These are phyloP conservation scores for Pezicula radicicola DNA, from an alignment of 2,329 filamentous ascomycete species.

Conservation along the genomic window DNA sequence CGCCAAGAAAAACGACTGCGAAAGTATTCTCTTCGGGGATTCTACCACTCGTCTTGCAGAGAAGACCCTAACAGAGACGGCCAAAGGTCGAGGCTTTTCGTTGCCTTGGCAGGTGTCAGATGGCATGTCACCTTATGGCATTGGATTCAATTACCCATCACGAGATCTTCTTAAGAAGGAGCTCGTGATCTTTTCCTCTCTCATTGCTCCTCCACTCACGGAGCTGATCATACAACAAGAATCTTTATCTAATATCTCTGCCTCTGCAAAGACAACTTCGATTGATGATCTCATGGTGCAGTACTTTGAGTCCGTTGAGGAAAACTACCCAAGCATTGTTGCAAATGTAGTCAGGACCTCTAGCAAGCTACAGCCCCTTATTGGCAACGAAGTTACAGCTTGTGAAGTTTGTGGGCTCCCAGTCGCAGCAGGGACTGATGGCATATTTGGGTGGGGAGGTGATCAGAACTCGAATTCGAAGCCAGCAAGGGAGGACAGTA, in stretches of 20 bases:
- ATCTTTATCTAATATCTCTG: constrained; percentile 26
- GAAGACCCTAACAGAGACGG: constrained; percentile 80
- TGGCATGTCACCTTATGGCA: constrained; percentile 40
- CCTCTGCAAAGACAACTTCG: constrained; percentile 62
- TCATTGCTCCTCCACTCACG: constrained; percentile 49
- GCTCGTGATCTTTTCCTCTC: constrained; percentile 61
- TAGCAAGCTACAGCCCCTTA: constrained; percentile 66
- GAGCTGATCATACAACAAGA: constrained; percentile 42
- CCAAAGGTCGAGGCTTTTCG: constrained; percentile 83
- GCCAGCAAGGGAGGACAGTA: constrained; percentile 23
- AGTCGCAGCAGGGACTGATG: constrained; percentile 60
- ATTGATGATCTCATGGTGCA: constrained; percentile 89
- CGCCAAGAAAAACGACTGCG: constrained; percentile 58
- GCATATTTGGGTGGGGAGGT: constrained; percentile 57
- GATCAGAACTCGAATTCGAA: constrained; percentile 41
- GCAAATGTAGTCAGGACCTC: constrained; percentile 92
- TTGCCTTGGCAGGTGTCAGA: constrained; percentile 82
- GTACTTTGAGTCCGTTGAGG: constrained; percentile 85
- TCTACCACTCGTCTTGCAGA: constrained; percentile 87
- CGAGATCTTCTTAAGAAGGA: constrained; percentile 85
- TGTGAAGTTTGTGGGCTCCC: constrained; percentile 72
- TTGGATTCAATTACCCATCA: constrained; percentile 68
- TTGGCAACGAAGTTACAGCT: constrained; percentile 26
- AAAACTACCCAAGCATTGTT: constrained; percentile 85
- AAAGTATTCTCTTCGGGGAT: constrained; percentile 76